Base-by-base conservation (phyloP, 2,329 filamentous ascomycete genomes). In the Xylariales sp. region DNA sequence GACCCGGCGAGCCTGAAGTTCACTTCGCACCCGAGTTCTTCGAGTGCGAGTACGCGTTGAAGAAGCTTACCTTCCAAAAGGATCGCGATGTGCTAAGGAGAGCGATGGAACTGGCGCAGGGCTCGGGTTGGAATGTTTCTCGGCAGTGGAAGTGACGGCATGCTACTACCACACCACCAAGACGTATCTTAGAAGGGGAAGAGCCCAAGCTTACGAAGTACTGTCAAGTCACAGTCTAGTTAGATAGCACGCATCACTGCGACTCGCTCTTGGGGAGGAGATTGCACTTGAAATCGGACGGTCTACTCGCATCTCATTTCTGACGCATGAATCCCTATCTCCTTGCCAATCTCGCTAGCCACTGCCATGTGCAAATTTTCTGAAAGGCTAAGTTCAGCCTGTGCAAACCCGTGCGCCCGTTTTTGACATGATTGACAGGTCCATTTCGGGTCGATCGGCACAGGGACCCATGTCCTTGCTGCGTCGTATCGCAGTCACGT, bases 51-150 rank as follows among this genome's bases (percentile, higher is more conserved):
- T 28, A 44, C 5, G 57, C 57, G n/a, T 31, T 57, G 5, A 41
- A 50, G 16, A 47, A 40, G 14, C 44, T 60, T 9, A 60, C 57
- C 3, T 60, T 55, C 20, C 49, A 55, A 42, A 54, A 54, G 32
- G 57, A 60, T n/a, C 52, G 56, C 3, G 50, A 57, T 8, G 51
- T 60, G 14, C 44, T 60, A 19, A 16, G 35, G n/a, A 53, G 48
- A 29, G 57, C 57, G 3, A 46, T 59, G 10, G 49, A 55, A 15
- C 45, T 59, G 7, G 41, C 55, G 34, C 46, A 46, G n/a, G 31
- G 15, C 8, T 35, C 43, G n/a, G 39, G 28, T 3, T 41, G 43
- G 43, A 31, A 16, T 39, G 24, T 24, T 20, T 39, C 31, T 14
- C 36, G 25, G 12, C 24, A 31, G 5, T 39, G 36, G 36, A 14